Conservation (phyloP, 192 early-diverging fungal species). For the Mycoemilia scoparia region DNA sequence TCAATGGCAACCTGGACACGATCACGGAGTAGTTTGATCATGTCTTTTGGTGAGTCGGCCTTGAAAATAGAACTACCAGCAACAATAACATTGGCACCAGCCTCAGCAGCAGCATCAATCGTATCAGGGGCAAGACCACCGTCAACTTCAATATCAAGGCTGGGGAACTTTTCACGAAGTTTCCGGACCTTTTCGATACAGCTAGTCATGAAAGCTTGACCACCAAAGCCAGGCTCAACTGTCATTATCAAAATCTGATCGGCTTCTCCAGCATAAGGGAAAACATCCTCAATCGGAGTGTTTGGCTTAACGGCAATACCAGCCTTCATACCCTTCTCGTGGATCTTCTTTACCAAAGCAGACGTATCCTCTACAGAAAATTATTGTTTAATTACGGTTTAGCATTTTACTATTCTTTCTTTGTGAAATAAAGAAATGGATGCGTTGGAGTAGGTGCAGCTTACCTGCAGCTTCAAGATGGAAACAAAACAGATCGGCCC, state of each 20-base stretch:
- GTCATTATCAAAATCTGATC: slow-evolving; percentile 95
- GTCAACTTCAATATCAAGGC: slow-evolving; percentile 89
- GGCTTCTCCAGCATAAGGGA: slow-evolving; percentile 35
- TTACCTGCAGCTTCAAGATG: slow-evolving; percentile 87
- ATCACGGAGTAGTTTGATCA: slow-evolving; percentile 44
- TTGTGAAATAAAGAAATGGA: not conserved
- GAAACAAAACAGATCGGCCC: slow-evolving; percentile 74
- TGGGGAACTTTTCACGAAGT: slow-evolving; percentile 57
- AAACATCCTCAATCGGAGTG: slow-evolving; percentile 47
- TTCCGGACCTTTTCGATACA: slow-evolving; percentile 65
- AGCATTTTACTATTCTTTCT: too few relatives aligned
- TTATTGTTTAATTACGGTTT: too few relatives aligned
- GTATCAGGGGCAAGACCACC: slow-evolving; percentile 72
- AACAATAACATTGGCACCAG: slow-evolving; percentile 96
- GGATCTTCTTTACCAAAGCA: slow-evolving; percentile 63
- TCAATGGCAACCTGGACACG: too few relatives aligned
- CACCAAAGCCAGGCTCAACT: slow-evolving; percentile 93
- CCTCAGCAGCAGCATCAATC: slow-evolving; percentile 68
- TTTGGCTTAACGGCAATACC: slow-evolving; percentile 84
- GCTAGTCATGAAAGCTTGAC: slow-evolving; percentile 79
- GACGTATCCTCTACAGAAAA: slow-evolving; percentile 44
- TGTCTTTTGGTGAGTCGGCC: slow-evolving; percentile 43
- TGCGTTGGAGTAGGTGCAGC: too few relatives aligned
- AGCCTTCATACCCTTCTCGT: slow-evolving; percentile 72
- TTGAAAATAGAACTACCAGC: slow-evolving; percentile 84